Evolutionary conservation across 2,329 filamentous ascomycete species (phyloP).

Genomic region (Talaromyces albobiverticillius): DNA sequence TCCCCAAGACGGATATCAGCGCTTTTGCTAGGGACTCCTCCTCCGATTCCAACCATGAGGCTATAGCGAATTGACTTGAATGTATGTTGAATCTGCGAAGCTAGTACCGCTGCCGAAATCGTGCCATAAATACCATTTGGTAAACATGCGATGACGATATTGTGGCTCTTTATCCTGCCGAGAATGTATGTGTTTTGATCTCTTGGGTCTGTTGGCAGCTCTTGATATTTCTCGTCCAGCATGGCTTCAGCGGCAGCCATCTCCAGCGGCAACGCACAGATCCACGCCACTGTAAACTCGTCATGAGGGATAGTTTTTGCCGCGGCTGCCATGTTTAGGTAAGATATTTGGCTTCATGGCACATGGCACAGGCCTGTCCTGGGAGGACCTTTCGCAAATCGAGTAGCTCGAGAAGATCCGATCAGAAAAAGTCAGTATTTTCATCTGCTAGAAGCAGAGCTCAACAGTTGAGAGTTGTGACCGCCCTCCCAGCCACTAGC

Average conservation of each 20-base stretch:
- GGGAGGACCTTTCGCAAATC: neutral
- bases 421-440: neutral
- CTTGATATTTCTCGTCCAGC: conserved; percentile 21
- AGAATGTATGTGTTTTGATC: conserved; percentile 21
- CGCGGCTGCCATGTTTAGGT: neutral
- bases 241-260: conserved; percentile 13
- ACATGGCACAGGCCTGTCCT: neutral
- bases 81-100: conserved; percentile 18
- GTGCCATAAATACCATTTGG: conserved; percentile 16
- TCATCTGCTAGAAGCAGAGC: no score
- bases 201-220: conserved; percentile 8
- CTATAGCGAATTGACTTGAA: conserved; percentile 22
- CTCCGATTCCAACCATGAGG: conserved; percentile 26
- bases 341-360: neutral
- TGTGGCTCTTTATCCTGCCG: conserved; percentile 19
- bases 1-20: conserved; percentile 24
- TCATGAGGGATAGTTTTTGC: neutral
- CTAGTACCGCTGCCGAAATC: conserved; percentile 21
- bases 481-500: no score
- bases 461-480: no score
- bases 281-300: conserved; percentile 5
- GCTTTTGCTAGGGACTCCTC: conserved; percentile 20
- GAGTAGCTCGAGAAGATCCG: neutral
- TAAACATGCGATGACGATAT: conserved; percentile 23
- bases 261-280: neutral